These are phyloP conservation scores for Suhomyces emberorum DNA, from an alignment of 805 yeast genomes.

Conservation along the genomic window DNA sequence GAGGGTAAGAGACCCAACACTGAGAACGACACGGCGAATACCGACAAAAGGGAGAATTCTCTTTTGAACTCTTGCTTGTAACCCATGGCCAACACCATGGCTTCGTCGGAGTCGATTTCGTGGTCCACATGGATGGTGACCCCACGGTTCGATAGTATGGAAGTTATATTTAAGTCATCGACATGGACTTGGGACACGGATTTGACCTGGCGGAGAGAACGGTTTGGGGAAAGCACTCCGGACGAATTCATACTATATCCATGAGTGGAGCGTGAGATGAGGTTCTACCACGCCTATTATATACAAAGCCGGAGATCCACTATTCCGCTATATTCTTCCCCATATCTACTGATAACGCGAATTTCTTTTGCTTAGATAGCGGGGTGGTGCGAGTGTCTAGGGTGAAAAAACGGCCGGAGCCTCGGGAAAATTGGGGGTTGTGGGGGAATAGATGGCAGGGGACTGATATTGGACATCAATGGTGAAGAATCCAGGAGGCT, in stretches of 20 bases:
- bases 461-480: too few relatives aligned
- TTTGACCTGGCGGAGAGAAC: constrained; percentile 1
- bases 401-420: too few relatives aligned
- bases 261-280: too few relatives aligned
- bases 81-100: constrained; percentile 54
- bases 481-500: too few relatives aligned
- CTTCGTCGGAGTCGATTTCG: constrained; percentile 47
- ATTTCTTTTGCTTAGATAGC: background rate
- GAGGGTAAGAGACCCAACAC: constrained; percentile 66
- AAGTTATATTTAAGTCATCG: constrained; percentile 35
- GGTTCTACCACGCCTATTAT: too few relatives aligned
- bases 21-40: constrained; percentile 61
- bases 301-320: too few relatives aligned
- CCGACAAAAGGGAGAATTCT: constrained; percentile 53
- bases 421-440: too few relatives aligned
- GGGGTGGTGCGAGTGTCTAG: too few relatives aligned
- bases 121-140: constrained; percentile 46
- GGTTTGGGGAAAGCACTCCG: constrained; percentile 2
- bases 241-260: background rate
- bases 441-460: too few relatives aligned
- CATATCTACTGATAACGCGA: background rate
- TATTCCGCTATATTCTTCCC: too few relatives aligned
- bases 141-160: constrained; percentile 38
- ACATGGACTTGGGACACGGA: constrained; percentile 23
- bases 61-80: constrained; percentile 63